Percentiles rank a stretch among this genome's conserved stretches.
phyloP scores from a whole-genome alignment of 768 basidiomycete genomes.

The Cytidiella melzeri region DNA sequence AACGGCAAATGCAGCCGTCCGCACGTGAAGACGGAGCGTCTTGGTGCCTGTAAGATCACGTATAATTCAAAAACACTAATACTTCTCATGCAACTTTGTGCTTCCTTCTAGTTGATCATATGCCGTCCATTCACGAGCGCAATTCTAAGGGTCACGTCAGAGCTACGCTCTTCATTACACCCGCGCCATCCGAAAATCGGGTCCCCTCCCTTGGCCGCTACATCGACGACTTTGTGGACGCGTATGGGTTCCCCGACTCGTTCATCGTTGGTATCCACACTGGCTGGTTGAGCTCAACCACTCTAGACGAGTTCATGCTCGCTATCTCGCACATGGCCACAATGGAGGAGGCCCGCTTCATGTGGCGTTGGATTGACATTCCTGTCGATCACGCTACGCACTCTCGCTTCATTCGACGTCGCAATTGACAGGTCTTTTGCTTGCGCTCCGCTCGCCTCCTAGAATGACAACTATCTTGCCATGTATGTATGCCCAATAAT shows the following conservation, averaged over 20 bases:
- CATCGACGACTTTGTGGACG: neutral
- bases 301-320: neutral
- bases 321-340: neutral
- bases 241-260: neutral
- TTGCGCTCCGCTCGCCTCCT: too few relatives aligned
- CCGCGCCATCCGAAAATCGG: too few relatives aligned
- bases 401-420: neutral
- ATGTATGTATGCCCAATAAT: neutral
- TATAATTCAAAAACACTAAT: too few relatives aligned
- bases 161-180: too few relatives aligned
- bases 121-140: too few relatives aligned
- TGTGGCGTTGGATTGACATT: neutral
- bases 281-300: neutral
- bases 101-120: too few relatives aligned
- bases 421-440: neutral
- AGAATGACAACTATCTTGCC: neutral
- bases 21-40: too few relatives aligned
- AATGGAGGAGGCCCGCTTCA: neutral
- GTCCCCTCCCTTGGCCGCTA: neutral
- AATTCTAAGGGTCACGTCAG: too few relatives aligned
- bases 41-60: too few relatives aligned
- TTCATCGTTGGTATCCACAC: neutral
- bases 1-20: too few relatives aligned
- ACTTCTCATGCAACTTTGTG: too few relatives aligned
- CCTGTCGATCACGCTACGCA: neutral